Conservation (phyloP, 495 filamentous ascomycete species). For the Penicillium simplicissimum region DNA sequence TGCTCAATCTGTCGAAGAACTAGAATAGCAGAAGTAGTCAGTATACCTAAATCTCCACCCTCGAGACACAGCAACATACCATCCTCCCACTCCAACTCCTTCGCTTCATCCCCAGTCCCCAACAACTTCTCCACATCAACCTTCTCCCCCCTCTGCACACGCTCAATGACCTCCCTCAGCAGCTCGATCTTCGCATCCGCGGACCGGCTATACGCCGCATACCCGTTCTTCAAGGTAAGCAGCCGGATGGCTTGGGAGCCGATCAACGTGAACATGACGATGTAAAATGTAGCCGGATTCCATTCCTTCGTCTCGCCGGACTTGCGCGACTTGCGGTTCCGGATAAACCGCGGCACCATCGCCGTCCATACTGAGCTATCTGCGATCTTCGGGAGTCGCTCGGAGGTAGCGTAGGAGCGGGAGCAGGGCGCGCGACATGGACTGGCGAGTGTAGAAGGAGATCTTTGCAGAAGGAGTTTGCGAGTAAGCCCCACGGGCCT, state of each 20-base stretch:
- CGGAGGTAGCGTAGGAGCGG: slow-evolving; percentile 35
- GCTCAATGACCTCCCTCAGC: slow-evolving; percentile 79
- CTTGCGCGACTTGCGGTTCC: slow-evolving; percentile 33
- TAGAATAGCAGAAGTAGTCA: slow-evolving; percentile 31
- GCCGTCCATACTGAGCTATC: slow-evolving; percentile 70
- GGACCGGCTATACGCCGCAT: slow-evolving; percentile 65
- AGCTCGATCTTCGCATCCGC: slow-evolving; percentile 77
- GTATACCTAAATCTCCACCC: neutral
- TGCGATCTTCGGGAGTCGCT: slow-evolving; percentile 56
- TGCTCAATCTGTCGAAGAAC: slow-evolving; percentile 80
- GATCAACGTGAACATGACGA: slow-evolving; percentile 86
- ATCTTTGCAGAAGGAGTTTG: neutral
- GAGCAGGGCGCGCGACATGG: slow-evolving; percentile 13
- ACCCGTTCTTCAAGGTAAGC: slow-evolving; percentile 77
- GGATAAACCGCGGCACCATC: slow-evolving; percentile 57
- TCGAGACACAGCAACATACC: slow-evolving; percentile 44
- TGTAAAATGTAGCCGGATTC: slow-evolving; percentile 94
- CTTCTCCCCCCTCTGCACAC: slow-evolving; percentile 79
- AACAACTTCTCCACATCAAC: slow-evolving; percentile 85
- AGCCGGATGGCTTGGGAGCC: slow-evolving; percentile 93
- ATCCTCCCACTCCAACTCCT: slow-evolving; percentile 88
- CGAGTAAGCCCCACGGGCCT: slow-evolving; percentile 15
- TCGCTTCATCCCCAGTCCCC: slow-evolving; percentile 73
- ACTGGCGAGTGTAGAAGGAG: slow-evolving; percentile 2
- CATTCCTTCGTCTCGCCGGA: slow-evolving; percentile 65